Base-by-base conservation (phyloP, 192 early-diverging fungal genomes). In the Entomortierella chlamydospora region DNA sequence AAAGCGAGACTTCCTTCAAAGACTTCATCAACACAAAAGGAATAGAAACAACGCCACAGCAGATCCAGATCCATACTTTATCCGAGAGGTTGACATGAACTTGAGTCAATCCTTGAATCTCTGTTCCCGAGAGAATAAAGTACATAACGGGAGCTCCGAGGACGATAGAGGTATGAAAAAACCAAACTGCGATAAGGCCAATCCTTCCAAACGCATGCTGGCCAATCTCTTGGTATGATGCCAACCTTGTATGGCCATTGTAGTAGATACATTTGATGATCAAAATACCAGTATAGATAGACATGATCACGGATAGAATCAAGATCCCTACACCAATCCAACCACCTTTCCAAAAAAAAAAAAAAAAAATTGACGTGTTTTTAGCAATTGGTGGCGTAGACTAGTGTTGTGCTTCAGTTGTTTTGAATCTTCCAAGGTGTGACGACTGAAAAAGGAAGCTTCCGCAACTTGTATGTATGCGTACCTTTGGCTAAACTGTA, bases 301-400 rank as follows among this genome's bases (percentile, higher is more conserved):
- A 90, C 64, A 93, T 91, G 12, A 87, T 79, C 51, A 89, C 90
- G 0, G 92, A 87, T 31, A 95, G 69, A 23, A 90, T 64, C 22
- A 96, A 84, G 53, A 94, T 86, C 20, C 88, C 63, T 2, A 91
- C 51, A 18, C 91, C 91, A 28, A 90, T 79, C 95, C 95, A 96
- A 3, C 95, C 95, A 64, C 90, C 87, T 64, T 89, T 0, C 33
- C 30, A 15, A 54, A 53, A 2, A 2, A 13, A 52, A 29, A 41
- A 61, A 29, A 41, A 39, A 45, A 61, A 31, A 37, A 23, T 11
- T 56, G 22, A 56, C 23, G 28, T 30, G 23, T 53, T 1, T 22
- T 1, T 17, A 53, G 51, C n/a, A n/a, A n/a, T 37, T 37, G 34
- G 34, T 37, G 34, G 34, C 34, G 34, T 10, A 37, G 4, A 37